Evolutionary conservation across 371 early-diverging fungal species (phyloP).

Genomic region (Mortierella sp.): DNA sequence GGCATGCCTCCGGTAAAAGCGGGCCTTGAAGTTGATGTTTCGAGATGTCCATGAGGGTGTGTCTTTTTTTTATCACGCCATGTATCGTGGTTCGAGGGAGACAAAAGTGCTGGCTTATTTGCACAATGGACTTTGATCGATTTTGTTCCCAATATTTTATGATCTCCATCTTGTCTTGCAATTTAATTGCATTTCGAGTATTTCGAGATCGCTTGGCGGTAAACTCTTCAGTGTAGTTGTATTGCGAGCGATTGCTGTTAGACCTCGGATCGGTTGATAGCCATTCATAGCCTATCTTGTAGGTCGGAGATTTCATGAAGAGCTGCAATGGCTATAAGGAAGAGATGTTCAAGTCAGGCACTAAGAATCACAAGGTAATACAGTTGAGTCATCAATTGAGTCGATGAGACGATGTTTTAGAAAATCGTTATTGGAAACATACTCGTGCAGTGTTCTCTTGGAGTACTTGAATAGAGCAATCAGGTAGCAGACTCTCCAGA

Average conservation of each 20-base stretch:
- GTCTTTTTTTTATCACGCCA: slow-evolving; percentile 1
- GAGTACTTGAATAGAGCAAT: not conserved
- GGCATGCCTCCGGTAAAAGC: not conserved
- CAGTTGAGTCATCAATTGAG: too few species aligned
- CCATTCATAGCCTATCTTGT: not conserved
- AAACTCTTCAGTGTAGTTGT: too few species aligned
- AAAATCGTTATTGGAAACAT: not conserved
- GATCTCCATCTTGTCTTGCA: not conserved
- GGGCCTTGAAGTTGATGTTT: not conserved
- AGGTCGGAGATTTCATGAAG: not conserved
- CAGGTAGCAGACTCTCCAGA: not conserved
- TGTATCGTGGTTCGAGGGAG: not conserved
- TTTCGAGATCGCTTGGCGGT: not conserved
- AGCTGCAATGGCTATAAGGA: not conserved
- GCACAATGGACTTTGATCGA: not conserved
- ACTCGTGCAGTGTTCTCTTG: not conserved
- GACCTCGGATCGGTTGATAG: not conserved
- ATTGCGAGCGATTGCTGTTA: too few species aligned
- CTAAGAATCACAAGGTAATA: not conserved
- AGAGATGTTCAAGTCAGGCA: not conserved
- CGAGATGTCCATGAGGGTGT: not conserved
- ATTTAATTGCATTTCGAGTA: not conserved
- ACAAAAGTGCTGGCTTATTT: not conserved
- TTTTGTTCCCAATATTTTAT: not conserved
- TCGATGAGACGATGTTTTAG: not conserved